Conservation (phyloP, 192 early-diverging fungal genomes). For the Coemansia asiatica region DNA sequence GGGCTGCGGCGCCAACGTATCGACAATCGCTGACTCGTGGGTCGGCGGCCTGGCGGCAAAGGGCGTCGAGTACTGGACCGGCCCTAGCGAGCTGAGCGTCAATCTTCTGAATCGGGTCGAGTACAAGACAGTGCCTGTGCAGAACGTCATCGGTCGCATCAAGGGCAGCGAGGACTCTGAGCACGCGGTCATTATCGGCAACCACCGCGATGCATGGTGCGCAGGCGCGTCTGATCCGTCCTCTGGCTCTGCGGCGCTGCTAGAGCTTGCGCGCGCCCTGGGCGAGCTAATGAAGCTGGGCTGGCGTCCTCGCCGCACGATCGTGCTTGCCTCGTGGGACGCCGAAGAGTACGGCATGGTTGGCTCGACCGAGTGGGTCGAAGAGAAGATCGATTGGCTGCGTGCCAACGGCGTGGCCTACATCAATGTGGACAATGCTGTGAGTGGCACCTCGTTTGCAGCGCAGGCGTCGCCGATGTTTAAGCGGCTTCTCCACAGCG, state of each 20-base stretch:
- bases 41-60: slow-evolving; percentile 52
- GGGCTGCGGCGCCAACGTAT: slow-evolving; percentile 44
- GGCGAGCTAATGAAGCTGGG: slow-evolving; percentile 58
- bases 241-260: slow-evolving; percentile 60
- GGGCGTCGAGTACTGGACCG: slow-evolving; percentile 58
- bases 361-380: slow-evolving; percentile 69
- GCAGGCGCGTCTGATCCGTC: slow-evolving; percentile 64
- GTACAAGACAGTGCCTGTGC: slow-evolving; percentile 55
- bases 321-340: slow-evolving; percentile 65
- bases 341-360: slow-evolving; percentile 65
- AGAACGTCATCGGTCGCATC: slow-evolving; percentile 64
- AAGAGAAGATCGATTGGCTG: slow-evolving; percentile 59
- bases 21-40: slow-evolving; percentile 45
- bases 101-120: slow-evolving; percentile 58
- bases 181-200: slow-evolving; percentile 58
- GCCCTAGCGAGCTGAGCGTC: slow-evolving; percentile 51
- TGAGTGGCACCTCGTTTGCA: slow-evolving; percentile 52
- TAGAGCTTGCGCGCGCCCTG: slow-evolving; percentile 58
- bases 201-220: slow-evolving; percentile 69
- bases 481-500: slow-evolving; percentile 48
- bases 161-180: slow-evolving; percentile 55
- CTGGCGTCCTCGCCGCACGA: slow-evolving; percentile 64
- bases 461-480: slow-evolving; percentile 56
- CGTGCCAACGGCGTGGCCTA: slow-evolving; percentile 56
- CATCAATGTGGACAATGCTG: slow-evolving; percentile 61